Conservation (phyloP, 768 basidiomycete genomes). For the Coprinopsis strossmayeri region DNA sequence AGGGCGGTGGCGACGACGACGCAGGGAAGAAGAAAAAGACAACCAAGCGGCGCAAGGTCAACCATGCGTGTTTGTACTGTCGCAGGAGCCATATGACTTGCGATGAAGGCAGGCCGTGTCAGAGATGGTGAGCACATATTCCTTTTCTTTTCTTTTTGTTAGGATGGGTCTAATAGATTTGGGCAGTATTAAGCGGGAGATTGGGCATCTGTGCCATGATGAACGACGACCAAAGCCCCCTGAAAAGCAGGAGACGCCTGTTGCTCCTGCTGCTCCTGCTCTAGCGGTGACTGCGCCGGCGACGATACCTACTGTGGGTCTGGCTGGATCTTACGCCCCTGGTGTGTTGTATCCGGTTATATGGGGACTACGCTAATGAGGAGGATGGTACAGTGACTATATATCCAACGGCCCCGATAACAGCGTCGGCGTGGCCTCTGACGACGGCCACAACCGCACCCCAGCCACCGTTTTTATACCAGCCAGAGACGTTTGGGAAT, state of each 20-base stretch:
- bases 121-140: constrained; percentile 69
- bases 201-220: constrained; percentile 91
- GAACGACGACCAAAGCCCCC: constrained; percentile 55
- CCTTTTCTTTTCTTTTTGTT: constrained; percentile 7
- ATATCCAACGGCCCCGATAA: constrained; percentile 27
- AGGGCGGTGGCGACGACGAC: constrained; percentile 23
- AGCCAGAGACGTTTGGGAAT: constrained; percentile 69
- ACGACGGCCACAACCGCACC: constrained; percentile 21
- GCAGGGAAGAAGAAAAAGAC: constrained; percentile 42
- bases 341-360: constrained; percentile 22
- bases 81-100: constrained; percentile 90
- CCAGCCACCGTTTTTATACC: constrained; percentile 55
- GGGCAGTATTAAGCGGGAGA: constrained; percentile 87
- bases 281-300: constrained; percentile 19
- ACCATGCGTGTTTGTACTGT: constrained; percentile 92
- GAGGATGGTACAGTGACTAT: constrained; percentile 29
- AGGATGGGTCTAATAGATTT: constrained; percentile 9
- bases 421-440: constrained; percentile 50
- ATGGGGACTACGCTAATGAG: neutral
- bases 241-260: constrained; percentile 29
- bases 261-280: constrained; percentile 22
- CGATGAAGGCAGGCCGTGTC: constrained; percentile 85
- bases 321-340: constrained; percentile 38
- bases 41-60: constrained; percentile 75
- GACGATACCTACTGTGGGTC: constrained; percentile 17